Evolutionary conservation across 2,329 filamentous ascomycete species (phyloP).

Genomic region (Samsoniella hepiali): DNA sequence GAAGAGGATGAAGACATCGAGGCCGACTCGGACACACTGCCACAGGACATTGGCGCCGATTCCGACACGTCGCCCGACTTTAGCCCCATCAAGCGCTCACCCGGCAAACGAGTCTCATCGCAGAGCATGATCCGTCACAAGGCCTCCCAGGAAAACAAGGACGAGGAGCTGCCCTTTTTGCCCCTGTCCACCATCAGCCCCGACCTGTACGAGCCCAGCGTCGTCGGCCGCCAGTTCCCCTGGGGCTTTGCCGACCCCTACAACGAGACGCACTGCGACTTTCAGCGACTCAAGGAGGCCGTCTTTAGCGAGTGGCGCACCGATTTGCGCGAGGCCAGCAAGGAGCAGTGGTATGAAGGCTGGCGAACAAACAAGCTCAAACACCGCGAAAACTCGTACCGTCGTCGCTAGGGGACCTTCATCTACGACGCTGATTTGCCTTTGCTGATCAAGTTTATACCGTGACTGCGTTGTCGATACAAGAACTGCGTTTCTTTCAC

Average conservation of each 20-base stretch:
- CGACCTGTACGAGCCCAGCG: slow-evolving; percentile 78
- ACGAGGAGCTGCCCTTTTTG: slow-evolving; percentile 64
- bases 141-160: slow-evolving; percentile 42
- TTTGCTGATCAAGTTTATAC: slow-evolving; percentile 17
- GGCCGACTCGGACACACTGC: slow-evolving; percentile 37
- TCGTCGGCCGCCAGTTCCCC: slow-evolving; percentile 83
- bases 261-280: slow-evolving; percentile 90
- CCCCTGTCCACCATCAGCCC: slow-evolving; percentile 93
- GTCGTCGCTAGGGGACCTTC: slow-evolving; percentile 31
- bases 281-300: slow-evolving; percentile 81
- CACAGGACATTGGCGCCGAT: slow-evolving; percentile 29
- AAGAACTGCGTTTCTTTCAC: background rate
- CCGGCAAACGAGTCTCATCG: slow-evolving; percentile 44
- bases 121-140: slow-evolving; percentile 46
- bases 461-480: background rate
- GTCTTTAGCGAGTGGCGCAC: slow-evolving; percentile 92
- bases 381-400: slow-evolving; percentile 44
- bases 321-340: slow-evolving; percentile 84
- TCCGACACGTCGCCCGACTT: background rate
- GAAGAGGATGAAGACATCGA: slow-evolving; percentile 58
- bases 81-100: slow-evolving; percentile 15
- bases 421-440: slow-evolving; percentile 17
- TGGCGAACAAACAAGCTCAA: slow-evolving; percentile 78
- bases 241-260: slow-evolving; percentile 98
- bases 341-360: slow-evolving; percentile 91